A percentile compares a stretch with the other conserved stretches of the same genome.
phyloP scores from a whole-genome alignment of 257 asterid genomes.

The Nicotiana benthamiana region DNA sequence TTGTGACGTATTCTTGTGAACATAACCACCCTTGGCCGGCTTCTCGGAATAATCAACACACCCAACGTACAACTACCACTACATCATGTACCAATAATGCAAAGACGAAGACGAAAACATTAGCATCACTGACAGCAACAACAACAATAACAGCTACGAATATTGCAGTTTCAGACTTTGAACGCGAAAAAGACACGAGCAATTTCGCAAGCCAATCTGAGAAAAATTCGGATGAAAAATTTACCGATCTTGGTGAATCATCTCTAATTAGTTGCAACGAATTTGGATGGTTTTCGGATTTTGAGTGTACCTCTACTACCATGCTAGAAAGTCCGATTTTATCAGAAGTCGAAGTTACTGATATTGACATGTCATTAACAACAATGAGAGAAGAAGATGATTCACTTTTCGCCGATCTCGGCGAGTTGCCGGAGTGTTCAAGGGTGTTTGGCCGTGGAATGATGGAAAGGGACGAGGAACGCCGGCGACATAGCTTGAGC shows the following conservation, averaged over 20 bases:
- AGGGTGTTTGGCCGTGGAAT: conserved; percentile 62
- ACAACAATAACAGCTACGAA: background rate
- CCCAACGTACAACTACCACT: conserved; percentile 15
- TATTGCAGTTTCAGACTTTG: conserved; percentile 7
- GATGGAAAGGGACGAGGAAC: conserved; percentile 47
- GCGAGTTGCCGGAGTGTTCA: conserved; percentile 89
- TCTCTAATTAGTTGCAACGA: conserved; percentile 22
- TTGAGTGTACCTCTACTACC: conserved; percentile 35
- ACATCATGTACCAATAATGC: background rate
- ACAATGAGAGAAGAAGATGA: conserved; percentile 80
- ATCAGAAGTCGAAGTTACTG: conserved; percentile 27
- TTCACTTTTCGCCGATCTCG: conserved; percentile 74
- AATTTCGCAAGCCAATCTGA: conserved; percentile 14
- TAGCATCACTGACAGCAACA: background rate
- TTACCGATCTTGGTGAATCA: conserved; percentile 18
- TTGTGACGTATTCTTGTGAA: conserved; percentile 78
- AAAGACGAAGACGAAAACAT: conserved; percentile 1
- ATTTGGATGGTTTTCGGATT: conserved; percentile 65
- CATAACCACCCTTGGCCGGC: conserved; percentile 85
- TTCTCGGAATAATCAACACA: conserved; percentile 27
- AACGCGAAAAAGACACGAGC: conserved; percentile 16
- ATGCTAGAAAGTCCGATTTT: conserved; percentile 56
- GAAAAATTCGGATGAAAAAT: conserved; percentile 21
- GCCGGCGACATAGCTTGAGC: conserved; percentile 36
- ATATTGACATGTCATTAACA: conserved; percentile 48